Evolutionary conservation across 306 rosid genomes (phyloP).

Genomic region (Malus orientalis): DNA sequence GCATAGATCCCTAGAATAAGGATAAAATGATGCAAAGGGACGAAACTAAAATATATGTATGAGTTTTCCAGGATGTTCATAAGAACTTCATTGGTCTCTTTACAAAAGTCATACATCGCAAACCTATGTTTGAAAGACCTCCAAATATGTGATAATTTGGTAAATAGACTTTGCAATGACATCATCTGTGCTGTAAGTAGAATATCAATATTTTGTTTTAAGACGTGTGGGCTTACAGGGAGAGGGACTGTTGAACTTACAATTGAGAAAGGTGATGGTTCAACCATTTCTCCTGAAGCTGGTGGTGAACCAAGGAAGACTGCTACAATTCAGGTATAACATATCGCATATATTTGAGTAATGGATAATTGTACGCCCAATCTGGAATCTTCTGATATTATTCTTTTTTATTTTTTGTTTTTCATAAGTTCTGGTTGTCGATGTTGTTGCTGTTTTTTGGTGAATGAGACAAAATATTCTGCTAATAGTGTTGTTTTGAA

Average conservation of each 20-base stretch:
- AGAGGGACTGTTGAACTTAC: constrained; percentile 84
- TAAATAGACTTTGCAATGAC: not conserved
- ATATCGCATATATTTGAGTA: not conserved
- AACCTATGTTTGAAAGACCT: not conserved
- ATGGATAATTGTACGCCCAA: not conserved
- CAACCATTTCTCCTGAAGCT: constrained; percentile 69
- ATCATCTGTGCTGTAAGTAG: not conserved
- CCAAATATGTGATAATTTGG: not conserved
- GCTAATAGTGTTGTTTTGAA: not conserved
- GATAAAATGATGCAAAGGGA: not conserved
- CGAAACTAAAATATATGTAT: not conserved
- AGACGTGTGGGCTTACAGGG: constrained; percentile 62
- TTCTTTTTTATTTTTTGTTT: not conserved
- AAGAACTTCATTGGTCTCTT: not conserved
- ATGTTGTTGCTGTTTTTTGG: not conserved
- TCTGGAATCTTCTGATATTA: not conserved
- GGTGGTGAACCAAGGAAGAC: constrained; percentile 71
- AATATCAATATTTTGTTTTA: constrained; percentile 20
- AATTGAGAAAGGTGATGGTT: constrained; percentile 74
- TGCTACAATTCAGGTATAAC: constrained; percentile 63
- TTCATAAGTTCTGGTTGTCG: not conserved
- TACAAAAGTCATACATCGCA: not conserved
- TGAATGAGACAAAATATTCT: not conserved
- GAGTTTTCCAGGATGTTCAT: not conserved
- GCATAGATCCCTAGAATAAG: not conserved